Evolutionary conservation across 2,329 filamentous ascomycete species (phyloP), one percentile per base, ranked within the genome.

Genomic region (Microsporum ferrugineum): DNA sequence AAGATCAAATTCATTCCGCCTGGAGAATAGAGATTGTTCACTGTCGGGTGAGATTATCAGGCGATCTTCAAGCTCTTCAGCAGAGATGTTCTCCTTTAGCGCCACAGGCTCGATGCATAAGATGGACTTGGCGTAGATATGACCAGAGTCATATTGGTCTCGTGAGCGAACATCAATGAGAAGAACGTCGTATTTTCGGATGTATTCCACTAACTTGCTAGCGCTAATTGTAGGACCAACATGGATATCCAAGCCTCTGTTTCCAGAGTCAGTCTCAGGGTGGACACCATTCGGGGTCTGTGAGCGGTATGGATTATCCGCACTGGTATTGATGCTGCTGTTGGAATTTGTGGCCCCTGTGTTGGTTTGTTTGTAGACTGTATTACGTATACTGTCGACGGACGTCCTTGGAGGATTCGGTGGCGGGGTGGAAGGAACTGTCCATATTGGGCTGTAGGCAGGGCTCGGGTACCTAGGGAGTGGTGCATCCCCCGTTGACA

Each of bases 101-200:
- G 87, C 82, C 51, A 95, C 82, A 29, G 91, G 90, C 68, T 99
- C 94, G 63, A 99, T 83, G 72, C 94, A 99, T 51, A 99, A 89
- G 43, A 91, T 88, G 4, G 84, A 86, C 61, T 86, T 86, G 4
- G 88, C 85, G 77, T 88, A 88, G 65, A 99, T 91, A 71, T 99
- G 94, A 0, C 94, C 94, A 56, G 87, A 81, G 66, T 97, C 90
- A 70, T 89, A 99, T 6, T 88, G 83, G 59, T 88, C 84, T 31
- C 94, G 85, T 61, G 83, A 78, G 43, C 94, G 86, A 47, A 96
- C 84, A 72, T 99, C 94, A 65, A 99, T 90, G 29, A 97, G 72
- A 10, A 99, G 76, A 29, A 96, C 80, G 63, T 75, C 85, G 75
- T 75, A 90, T 63, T 70, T 81, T 66, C 69, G 78, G 72, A 95